A percentile compares a stretch with the other conserved stretches of the same genome.
Evolutionary conservation across 805 yeast species (phyloP).

Genomic region (Priceomyces carsonii): DNA sequence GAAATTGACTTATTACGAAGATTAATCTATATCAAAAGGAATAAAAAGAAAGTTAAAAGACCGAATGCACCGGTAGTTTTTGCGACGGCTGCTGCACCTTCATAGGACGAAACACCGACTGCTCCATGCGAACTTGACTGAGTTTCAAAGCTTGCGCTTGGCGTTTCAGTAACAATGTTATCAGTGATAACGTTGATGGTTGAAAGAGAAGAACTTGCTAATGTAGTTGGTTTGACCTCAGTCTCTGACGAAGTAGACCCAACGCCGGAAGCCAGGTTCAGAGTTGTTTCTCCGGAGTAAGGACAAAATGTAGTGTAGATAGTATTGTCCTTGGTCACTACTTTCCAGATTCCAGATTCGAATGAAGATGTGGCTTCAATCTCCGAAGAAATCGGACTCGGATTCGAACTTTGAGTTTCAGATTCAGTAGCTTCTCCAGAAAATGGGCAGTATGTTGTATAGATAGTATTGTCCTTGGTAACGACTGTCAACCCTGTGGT

Average conservation of each 20-base stretch:
- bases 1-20: no score
- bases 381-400: background rate
- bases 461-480: constrained; percentile 5
- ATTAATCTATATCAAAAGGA: constrained; percentile 10
- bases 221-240: constrained; percentile 10
- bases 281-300: constrained; percentile 10
- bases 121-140: constrained; percentile 15
- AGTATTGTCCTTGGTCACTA: constrained; percentile 33
- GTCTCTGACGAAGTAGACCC: constrained; percentile 9
- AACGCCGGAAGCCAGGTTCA: constrained; percentile 8
- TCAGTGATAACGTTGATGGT: constrained; percentile 44
- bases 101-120: constrained; percentile 22
- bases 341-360: constrained; percentile 2
- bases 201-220: constrained; percentile 12
- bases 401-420: background rate
- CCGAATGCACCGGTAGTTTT: constrained; percentile 24
- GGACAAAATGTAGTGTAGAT: constrained; percentile 43
- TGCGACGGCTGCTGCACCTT: constrained; percentile 29
- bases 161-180: constrained; percentile 38
- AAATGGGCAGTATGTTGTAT: constrained; percentile 13
- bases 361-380: background rate
- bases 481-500: constrained; percentile 35
- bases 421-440: background rate
- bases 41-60: constrained; percentile 20
- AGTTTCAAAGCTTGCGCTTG: constrained; percentile 15